Evolutionary conservation across 257 asterid species (phyloP).

Genomic region (Dorcoceras hygrometricum): DNA sequence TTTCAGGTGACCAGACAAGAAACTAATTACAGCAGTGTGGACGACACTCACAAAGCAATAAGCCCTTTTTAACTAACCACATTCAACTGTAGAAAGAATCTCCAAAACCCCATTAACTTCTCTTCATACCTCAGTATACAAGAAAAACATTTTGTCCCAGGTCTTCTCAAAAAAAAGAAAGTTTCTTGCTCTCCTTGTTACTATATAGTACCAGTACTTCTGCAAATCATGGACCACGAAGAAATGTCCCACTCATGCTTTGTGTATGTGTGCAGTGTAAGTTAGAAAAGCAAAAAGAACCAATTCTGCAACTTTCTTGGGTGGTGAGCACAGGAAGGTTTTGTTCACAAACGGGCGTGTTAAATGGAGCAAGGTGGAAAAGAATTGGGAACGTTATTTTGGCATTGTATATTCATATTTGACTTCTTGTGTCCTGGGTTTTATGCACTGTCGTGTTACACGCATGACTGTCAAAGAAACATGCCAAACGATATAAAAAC

Average conservation of each 20-base stretch:
- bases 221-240: neutral
- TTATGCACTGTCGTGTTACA: neutral
- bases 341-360: conserved; percentile 16
- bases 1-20: neutral
- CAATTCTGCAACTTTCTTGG: conserved; percentile 36
- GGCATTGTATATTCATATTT: neutral
- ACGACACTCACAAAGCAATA: conserved; percentile 9
- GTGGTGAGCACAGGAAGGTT: conserved; percentile 37
- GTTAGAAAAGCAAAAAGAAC: conserved; percentile 11
- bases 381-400: neutral
- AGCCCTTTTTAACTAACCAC: conserved; percentile 11
- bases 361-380: neutral
- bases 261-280: neutral
- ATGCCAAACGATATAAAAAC: neutral
- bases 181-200: neutral
- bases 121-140: neutral
- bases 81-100: neutral
- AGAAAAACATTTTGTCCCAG: neutral
- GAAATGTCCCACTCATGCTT: neutral
- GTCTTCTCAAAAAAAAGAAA: neutral
- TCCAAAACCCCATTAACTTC: neutral
- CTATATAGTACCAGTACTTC: neutral
- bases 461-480: neutral
- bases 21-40: conserved; percentile 1
- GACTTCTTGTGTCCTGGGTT: neutral